Evolutionary conservation across 1,284 basidiomycete species (phyloP).

Genomic region (Stygiomarasmius scandens): DNA sequence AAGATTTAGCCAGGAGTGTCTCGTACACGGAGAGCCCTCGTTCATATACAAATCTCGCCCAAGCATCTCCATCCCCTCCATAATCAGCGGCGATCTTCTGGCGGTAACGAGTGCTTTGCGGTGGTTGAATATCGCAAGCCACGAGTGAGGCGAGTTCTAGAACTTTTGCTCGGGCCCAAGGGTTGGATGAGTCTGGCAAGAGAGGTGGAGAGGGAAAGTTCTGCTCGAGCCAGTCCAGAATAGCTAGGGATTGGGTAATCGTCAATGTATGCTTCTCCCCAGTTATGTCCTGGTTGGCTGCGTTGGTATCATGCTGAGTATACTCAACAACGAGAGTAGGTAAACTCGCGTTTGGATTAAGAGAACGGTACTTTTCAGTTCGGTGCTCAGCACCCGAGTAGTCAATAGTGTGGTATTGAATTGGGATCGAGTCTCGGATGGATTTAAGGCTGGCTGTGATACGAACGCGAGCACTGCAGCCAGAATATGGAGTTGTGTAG

Average conservation of each 20-base stretch:
- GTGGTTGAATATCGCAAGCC: slow-evolving; percentile 3
- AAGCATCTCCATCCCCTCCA: background rate
- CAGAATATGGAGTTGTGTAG: background rate
- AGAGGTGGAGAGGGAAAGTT: background rate
- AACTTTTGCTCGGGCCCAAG: background rate
- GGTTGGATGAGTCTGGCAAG: background rate
- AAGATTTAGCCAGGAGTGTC: background rate
- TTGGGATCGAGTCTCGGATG: background rate
- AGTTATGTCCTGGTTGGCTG: no score
- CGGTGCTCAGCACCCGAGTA: background rate
- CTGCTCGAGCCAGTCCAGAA: slow-evolving; percentile 1
- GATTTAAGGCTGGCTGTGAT: background rate
- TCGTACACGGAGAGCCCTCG: background rate
- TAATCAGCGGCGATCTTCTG: background rate
- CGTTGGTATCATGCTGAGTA: background rate
- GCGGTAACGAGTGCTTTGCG: background rate
- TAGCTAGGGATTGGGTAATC: slow-evolving; percentile 1
- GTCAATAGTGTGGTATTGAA: background rate
- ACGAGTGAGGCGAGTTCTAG: background rate
- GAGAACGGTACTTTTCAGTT: background rate
- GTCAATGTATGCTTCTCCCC: background rate
- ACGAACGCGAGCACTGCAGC: background rate
- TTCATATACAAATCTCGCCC: slow-evolving; percentile 4
- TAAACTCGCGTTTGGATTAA: background rate
- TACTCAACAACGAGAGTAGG: slow-evolving; percentile 3